phyloP scores from a whole-genome alignment of 768 basidiomycete species.

The Paxillus involutus region DNA sequence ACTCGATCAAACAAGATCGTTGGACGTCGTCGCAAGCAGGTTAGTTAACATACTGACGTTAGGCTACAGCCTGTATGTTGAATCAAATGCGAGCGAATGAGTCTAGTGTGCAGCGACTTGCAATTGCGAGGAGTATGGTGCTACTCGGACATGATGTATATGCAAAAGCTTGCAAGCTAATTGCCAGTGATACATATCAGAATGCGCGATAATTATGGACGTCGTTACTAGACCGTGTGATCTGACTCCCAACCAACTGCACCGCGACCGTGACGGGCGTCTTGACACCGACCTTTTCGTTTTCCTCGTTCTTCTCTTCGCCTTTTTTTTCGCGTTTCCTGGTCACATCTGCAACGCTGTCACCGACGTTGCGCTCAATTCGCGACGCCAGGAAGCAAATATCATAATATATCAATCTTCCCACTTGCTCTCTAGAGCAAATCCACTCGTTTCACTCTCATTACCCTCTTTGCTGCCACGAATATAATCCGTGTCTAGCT shows the following conservation, averaged over 20 bases:
- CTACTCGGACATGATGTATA: no score
- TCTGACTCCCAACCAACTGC: background rate
- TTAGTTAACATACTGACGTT: no score
- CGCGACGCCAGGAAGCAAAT: no score
- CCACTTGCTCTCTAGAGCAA: constrained; percentile 11
- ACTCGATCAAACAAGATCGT: no score
- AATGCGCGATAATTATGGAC: background rate
- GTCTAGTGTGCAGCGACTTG: no score
- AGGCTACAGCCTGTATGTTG: no score
- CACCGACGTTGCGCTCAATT: constrained; percentile 12
- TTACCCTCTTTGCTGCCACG: constrained; percentile 31
- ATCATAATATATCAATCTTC: background rate
- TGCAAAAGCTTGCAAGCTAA: no score
- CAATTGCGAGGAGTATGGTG: no score
- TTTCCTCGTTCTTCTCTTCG: constrained; percentile 12
- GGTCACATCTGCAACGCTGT: constrained; percentile 12
- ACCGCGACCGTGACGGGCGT: background rate
- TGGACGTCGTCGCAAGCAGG: no score
- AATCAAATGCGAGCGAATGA: no score
- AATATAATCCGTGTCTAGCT: constrained; percentile 23
- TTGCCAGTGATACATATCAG: background rate
- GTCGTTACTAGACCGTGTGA: constrained; percentile 16
- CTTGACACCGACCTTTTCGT: constrained; percentile 5
- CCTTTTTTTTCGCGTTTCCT: constrained; percentile 16
- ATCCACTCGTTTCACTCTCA: constrained; percentile 36